Base-by-base conservation (phyloP, 2,329 filamentous ascomycete genomes). In the Fusarium floridanum region DNA sequence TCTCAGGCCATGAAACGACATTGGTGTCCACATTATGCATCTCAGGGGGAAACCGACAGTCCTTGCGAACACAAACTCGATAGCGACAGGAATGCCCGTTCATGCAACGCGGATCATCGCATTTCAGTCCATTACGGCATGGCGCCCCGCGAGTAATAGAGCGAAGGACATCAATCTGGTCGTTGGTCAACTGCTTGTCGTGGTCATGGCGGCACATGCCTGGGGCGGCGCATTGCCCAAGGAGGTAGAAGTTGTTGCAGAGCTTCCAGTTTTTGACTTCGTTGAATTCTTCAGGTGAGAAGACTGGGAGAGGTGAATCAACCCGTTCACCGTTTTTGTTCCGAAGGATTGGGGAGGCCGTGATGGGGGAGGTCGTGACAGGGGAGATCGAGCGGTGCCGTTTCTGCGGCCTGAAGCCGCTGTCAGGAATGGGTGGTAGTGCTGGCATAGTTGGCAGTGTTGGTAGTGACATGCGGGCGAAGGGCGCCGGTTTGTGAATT, bases 241-340 rank as follows among this genome's bases (percentile, higher is more conserved):
- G 60, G 5, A 84, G 75, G 59, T 83, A 80, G 43, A 76, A 82
- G 11, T 61, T 73, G 61, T 83, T 83, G 74, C 82, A 84, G 20
- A 82, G 71, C 41, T 80, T 83, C 8, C 65, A 71, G 22, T 59
- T 43, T 59, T 80, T 83, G 39, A 83, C 61, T 5, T 36, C 60
- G 6, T 71, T 63, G 22, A 81, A 70, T 12, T 77, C 72, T 5
- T 64, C 69, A 6, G 65, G 57, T 41, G 37, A 41, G 3, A 71
- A 76, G 29, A 64, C 78, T 5, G 60, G 72, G 27, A 81, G 45
- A 0, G 66, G 72, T 2, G 71, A 50, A 62, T 83, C 82, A 17
- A 83, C 72, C 0, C 80, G 76, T 37, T 80, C 70, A n/a, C 80
- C 79, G 3, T 65, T 41, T n/a, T 45, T 67, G 61, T 81, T 81